Base-by-base conservation (phyloP, 2,329 filamentous ascomycete genomes). In the Colletotrichum tabaci region DNA sequence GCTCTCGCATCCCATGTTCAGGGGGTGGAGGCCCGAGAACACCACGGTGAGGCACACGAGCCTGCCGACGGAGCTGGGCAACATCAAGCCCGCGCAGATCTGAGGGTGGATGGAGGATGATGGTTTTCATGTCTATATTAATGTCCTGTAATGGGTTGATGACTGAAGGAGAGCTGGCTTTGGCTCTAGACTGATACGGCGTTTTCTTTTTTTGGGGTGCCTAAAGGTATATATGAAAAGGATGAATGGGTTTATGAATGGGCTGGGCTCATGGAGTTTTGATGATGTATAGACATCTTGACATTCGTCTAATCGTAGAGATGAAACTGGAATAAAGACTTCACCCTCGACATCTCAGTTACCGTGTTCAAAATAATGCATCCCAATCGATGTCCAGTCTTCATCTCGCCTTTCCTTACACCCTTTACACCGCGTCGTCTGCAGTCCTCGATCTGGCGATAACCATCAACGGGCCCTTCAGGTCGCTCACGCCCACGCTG, bases 1-100 rank as follows among this genome's bases (percentile, higher is more conserved):
- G 46, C 58, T 72, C n/a, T 72, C 69, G 52, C 69, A 72, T 21
- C 69, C 69, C 2, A 72, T 72, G 65, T 72, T 72, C n/a, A 60
- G 69, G 13, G 69, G 69, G 3, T 72, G 69, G 69, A 68, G 50
- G 7, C 53, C 44, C 1, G 69, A 72, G 3, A 26, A 4, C 30
- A 26, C 61, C 21, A 21, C 66, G 0, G 47, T 16, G 58, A 72
- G 62, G 47, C 69, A 72, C 5, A 50, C 65, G 4, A 72, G 65
- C 6, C 42, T 72, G 21, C 69, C 69, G 52, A 72, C 65, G 6
- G 69, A 72, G 69, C 47, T 72, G 53, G 46, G 35, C 38, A 60
- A 44, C 40, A 55, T 69, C 30, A 72, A 53, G 65, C 65, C 69
- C 3, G 60, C 66, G 18, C 69, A 58, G 53, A 71, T 71, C 26